These are phyloP conservation scores for Trypanosomatidae sp. DNA, from an alignment of 208 protist species.

Conservation along the genomic window DNA sequence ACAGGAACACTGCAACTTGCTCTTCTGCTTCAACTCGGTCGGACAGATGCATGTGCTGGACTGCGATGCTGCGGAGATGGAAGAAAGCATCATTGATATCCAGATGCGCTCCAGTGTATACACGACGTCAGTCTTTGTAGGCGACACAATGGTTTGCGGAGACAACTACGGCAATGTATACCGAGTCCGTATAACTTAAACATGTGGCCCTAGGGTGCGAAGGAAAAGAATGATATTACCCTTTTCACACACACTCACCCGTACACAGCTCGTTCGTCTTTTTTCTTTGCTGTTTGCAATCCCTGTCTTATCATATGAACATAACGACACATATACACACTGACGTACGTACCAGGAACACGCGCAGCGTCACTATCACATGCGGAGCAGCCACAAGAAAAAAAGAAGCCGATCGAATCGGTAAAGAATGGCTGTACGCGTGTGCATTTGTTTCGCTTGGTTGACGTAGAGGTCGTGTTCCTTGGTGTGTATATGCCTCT, in stretches of 20 bases:
- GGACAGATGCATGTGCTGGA: conserved; percentile 40
- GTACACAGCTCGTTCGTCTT: background rate
- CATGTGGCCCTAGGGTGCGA: background rate
- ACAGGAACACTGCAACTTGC: conserved; percentile 21
- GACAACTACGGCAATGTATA: conserved; percentile 70
- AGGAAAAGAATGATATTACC: background rate
- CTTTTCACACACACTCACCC: background rate
- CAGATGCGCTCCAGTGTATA: conserved; percentile 44
- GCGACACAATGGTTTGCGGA: conserved; percentile 44
- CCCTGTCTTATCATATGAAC: background rate
- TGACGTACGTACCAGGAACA: background rate
- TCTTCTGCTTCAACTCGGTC: conserved; percentile 47
- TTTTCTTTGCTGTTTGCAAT: background rate
- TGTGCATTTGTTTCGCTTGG: background rate
- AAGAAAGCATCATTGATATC: conserved; percentile 41
- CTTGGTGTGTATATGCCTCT: background rate
- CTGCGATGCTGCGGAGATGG: conserved; percentile 18
- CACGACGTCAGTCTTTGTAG: conserved; percentile 29
- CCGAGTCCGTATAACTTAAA: conserved; percentile 34
- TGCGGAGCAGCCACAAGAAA: background rate
- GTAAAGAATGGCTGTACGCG: background rate
- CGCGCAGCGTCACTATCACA: background rate
- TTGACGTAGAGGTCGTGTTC: background rate
- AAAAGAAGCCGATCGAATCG: background rate
- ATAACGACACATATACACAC: background rate